Base-by-base conservation (phyloP, 192 early-diverging fungal species). In the Jimgerdemannia lactiflua region DNA sequence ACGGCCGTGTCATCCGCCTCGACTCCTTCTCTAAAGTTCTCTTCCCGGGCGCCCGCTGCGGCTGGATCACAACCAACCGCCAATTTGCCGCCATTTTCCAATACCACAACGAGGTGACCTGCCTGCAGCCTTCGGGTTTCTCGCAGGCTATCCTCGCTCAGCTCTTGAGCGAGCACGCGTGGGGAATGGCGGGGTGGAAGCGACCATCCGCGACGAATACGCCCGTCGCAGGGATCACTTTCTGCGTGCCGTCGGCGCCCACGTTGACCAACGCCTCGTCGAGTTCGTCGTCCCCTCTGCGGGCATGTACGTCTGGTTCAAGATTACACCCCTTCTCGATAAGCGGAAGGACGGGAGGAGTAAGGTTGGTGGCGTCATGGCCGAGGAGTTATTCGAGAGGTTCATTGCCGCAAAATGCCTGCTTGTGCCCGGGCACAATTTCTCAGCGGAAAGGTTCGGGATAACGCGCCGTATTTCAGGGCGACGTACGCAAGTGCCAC, bases 221-320 rank as follows among this genome's bases (percentile, higher is more conserved):
- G 75, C 85, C 29, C 74, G 84, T 20, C 89, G 92, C 39, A 86
- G 93, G 43, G 90, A 93, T 64, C 66, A 75, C 40, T 89, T 96
- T 75, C 79, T 95, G 11, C 77, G 82, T 20, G 67, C 81, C 73
- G 87, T 91, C 43, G 59, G 82, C 4, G 81, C 83, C 74, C 79
- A 92, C 65, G 80, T 96, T 40, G 78, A 84, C 63, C 29, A 63
- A 41, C 79, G 80, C n/a, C 70, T 79, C 69, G 86, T 86, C 1
- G 82, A 82, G 42, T 91, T 84, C 54, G 80, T 84, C 2, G 78
- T 86, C 18, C 91, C 90, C 0, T 75, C 83, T 0, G 89, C 88
- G n/a, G 94, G 95, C 43, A 97, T 97, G 95, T 97, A 96, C 74
- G 75, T 95, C 64, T 97, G 95, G 95, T 83, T 92, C 78, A 84